Percentiles rank a stretch among this genome's conserved stretches.
Evolutionary conservation across 306 rosid species (phyloP).

Genomic region (Oemleria cerasiformis): DNA sequence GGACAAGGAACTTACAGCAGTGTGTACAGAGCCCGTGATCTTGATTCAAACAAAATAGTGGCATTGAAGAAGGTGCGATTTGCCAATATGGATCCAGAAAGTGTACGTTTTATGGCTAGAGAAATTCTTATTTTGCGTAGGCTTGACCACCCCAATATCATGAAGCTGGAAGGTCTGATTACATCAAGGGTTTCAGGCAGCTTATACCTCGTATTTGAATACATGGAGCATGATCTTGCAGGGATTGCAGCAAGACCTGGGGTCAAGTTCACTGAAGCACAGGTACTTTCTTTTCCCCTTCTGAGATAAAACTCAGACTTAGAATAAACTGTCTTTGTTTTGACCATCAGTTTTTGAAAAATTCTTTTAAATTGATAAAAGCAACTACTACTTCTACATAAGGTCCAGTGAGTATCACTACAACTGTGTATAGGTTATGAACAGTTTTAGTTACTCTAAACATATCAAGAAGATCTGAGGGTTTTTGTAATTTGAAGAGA

Average conservation of each 20-base stretch:
- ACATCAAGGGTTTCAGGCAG: constrained; percentile 82
- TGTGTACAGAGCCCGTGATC: constrained; percentile 80
- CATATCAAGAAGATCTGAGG: not conserved
- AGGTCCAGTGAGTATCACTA: not conserved
- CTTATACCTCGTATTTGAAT: constrained; percentile 79
- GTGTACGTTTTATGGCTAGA: constrained; percentile 86
- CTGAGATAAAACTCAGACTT: not conserved
- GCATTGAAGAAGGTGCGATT: constrained; percentile 87
- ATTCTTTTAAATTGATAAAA: not conserved
- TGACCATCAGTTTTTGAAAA: not conserved
- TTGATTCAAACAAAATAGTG: constrained; percentile 65
- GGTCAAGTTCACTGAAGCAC: constrained; percentile 64
- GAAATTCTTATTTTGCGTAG: constrained; percentile 66
- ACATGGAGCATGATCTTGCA: constrained; percentile 87
- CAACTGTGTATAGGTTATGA: not conserved
- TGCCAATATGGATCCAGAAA: constrained; percentile 80
- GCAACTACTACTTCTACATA: not conserved
- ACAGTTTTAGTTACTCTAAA: not conserved
- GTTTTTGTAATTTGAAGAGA: not conserved
- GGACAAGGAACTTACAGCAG: constrained; percentile 95
- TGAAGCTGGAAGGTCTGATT: constrained; percentile 87
- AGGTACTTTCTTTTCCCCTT: constrained; percentile 41
- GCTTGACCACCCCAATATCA: constrained; percentile 89
- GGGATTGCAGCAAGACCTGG: constrained; percentile 62
- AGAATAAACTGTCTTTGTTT: not conserved